Base-by-base conservation (phyloP, 345 rosid genomes). In the Ailanthus altissimus region DNA sequence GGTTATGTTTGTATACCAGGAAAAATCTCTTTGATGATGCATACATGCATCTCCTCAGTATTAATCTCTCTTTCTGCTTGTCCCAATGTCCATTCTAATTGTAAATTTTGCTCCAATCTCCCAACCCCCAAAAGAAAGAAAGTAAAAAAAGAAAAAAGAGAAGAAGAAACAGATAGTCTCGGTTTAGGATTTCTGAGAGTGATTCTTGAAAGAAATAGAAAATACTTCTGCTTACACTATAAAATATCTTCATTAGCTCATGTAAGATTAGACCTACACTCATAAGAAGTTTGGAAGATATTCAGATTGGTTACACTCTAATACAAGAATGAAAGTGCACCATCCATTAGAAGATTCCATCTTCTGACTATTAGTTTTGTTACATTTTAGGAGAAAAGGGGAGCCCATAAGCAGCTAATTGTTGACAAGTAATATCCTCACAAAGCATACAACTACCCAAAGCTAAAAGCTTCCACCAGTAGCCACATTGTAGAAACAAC, bases 21-120 rank as follows among this genome's bases (percentile, higher is more conserved):
- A 26, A 32, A 3, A 60, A 13, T 59, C 54, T 18, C 76, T 73
- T 60, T 8, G 56, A 60, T 45, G 56, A 59, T 73, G 54, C 47
- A 38, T 18, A 45, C 20, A 45, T 8, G 5, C 43, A 43, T 20
- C 25, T 28, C 18, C 38, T 16, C 28, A 7, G 36, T n/a, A 18
- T 25, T 25, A 73, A 25, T 73, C 23, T 59, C 21, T 54, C 56
- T 25, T 58, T 15, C 25, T 25, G 43, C 76, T 42, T 58, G 36
- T 5, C 54, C 18, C 42, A 59, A 26, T 23, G 42, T 73, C 38
- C 56, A 54, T 59, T 28, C 23, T 25, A 59, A 38, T 2, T n/a
- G 13, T 58, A 72, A 56, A 21, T 14, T 54, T 72, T 72, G 49
- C 64, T 57, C 14, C 63, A 72, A 63, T 63, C 38, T 18, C 77